Evolutionary conservation across 1,284 basidiomycete species (phyloP), one percentile per base, ranked within the genome.

Genomic region (Coriolopsis trogii): DNA sequence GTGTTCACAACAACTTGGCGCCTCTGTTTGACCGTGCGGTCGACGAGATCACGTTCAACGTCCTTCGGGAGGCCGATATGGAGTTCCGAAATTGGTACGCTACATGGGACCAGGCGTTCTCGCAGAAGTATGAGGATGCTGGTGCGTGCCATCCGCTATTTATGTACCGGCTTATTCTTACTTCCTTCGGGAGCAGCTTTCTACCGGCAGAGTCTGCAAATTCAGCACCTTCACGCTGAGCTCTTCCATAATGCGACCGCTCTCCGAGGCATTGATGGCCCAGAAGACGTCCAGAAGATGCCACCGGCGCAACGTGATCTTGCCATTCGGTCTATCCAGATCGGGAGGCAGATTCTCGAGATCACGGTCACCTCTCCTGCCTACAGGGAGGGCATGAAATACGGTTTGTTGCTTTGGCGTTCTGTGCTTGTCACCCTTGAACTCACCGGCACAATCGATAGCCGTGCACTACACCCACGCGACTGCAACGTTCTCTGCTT

Each of bases 401-500:
- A 93, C 64, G 89, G 88, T 87, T 64, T 46, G 79, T 69, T 42
- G 43, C 28, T 16, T 23, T 30, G 28, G 20, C 38, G 13, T 38
- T n/a, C 12, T 15, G 15, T 13, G n/a, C 1, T 3, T 45, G 26
- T 41, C 28, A 46, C 36, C 45, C 45, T 23, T 18, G 43, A 49
- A 45, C 41, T 60, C 28, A 36, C 53, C 18, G 42, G 39, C 16
- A 41, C 33, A 6, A 37, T 49, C 64, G 59, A 55, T 63, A 91
- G 93, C 89, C 28, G 91, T 93, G 30, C 87, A 91, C 64, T 93
- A 93, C 64, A 91, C 91, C 7, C 92, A 96, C 67, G 91, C 91
- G 40, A 93, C 92, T 31, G 94, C 94, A 2, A 95, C 93, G 0
- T 97, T 97, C 70, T 84, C 91, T 18, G 93, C 92, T 13, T 91